Conservation (phyloP, 768 basidiomycete species). For the Termitomyces sp. region DNA sequence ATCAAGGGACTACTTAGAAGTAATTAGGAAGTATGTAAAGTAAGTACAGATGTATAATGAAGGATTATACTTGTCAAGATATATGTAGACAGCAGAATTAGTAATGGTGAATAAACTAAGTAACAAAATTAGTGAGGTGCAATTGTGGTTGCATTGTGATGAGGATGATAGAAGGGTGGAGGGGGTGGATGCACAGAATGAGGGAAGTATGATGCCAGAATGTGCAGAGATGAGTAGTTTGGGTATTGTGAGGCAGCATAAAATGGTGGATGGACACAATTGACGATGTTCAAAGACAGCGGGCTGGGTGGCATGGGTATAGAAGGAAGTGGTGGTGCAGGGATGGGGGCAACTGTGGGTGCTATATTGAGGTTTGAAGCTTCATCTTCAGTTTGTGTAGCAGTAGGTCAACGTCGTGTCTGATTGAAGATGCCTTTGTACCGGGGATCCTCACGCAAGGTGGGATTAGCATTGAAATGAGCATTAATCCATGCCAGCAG, state of each 20-base stretch:
- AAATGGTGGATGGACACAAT: neutral
- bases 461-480: neutral
- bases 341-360: neutral
- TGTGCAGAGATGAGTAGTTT: neutral
- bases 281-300: neutral
- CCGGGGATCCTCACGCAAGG: neutral
- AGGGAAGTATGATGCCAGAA: neutral
- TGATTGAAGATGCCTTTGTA: neutral
- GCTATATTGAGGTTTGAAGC: neutral
- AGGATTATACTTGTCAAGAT: neutral
- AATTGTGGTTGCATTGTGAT: neutral
- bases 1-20: too few relatives aligned
- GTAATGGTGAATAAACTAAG: neutral
- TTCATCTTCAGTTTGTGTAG: neutral
- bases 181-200: neutral
- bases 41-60: neutral
- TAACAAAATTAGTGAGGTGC: neutral
- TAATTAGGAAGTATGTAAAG: neutral
- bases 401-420: neutral
- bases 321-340: neutral
- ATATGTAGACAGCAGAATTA: neutral
- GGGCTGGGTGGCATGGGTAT: neutral
- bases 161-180: neutral
- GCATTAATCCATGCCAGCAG: neutral
- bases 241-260: neutral